These are phyloP conservation scores for Iberis pinnata DNA, from an alignment of 345 rosid genomes.

Conservation along the genomic window DNA sequence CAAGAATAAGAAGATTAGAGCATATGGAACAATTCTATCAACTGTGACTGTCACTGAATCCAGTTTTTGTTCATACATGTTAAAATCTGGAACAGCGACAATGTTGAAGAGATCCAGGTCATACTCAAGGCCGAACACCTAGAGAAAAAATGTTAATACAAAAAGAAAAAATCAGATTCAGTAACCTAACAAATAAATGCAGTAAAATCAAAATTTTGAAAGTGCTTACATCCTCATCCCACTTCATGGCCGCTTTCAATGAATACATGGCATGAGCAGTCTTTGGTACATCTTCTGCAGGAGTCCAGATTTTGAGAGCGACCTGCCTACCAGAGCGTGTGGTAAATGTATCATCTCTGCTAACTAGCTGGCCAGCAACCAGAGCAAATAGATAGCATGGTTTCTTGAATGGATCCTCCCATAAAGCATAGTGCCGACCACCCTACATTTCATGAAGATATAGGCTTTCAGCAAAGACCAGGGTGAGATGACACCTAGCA, in stretches of 20 bases:
- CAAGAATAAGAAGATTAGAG: background rate
- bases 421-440: constrained; percentile 76
- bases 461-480: constrained; percentile 16
- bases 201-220: background rate
- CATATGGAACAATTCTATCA: background rate
- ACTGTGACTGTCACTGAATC: constrained; percentile 8
- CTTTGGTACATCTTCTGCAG: constrained; percentile 82
- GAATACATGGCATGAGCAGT: constrained; percentile 98
- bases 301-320: constrained; percentile 86
- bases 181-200: background rate
- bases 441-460: constrained; percentile 43
- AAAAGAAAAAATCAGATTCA: background rate
- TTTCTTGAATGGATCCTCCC: constrained; percentile 99
- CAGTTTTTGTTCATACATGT: constrained; percentile 56
- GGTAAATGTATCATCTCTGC: constrained; percentile 78
- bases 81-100: constrained; percentile 96
- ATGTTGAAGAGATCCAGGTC: constrained; percentile 98
- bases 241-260: constrained; percentile 94
- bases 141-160: constrained; percentile 18
- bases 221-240: constrained; percentile 90
- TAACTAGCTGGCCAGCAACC: constrained; percentile 84
- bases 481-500: background rate
- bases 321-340: constrained; percentile 85
- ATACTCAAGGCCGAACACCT: constrained; percentile 98
- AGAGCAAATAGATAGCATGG: constrained; percentile 94